Conservation (phyloP, 495 filamentous ascomycete genomes). For the Amphirosellinia nigrospora region DNA sequence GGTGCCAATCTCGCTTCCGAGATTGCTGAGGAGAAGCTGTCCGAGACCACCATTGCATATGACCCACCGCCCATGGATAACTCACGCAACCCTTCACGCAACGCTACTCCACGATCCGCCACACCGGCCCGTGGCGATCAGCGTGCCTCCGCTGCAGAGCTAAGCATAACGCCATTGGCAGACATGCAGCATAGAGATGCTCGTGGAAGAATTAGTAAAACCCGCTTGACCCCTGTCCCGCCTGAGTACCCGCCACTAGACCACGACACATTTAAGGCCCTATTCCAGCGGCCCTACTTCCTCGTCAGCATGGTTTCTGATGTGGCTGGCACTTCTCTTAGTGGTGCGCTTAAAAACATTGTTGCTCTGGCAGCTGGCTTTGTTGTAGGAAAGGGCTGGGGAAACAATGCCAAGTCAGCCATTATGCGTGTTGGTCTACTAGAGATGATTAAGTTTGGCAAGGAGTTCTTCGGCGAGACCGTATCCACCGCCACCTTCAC, state of each 20-base stretch:
- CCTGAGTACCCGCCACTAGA: slow-evolving; percentile 80
- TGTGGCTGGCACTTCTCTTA: slow-evolving; percentile 93
- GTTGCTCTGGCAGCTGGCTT: slow-evolving; percentile 94
- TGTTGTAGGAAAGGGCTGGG: slow-evolving; percentile 95
- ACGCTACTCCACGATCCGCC: slow-evolving; percentile 65
- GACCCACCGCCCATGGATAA: slow-evolving; percentile 84
- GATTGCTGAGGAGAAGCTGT: slow-evolving; percentile 93
- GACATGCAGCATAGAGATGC: slow-evolving; percentile 65
- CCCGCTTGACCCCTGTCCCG: slow-evolving; percentile 74
- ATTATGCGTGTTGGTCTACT: slow-evolving; percentile 94
- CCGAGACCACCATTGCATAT: slow-evolving; percentile 95
- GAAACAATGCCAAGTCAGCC: slow-evolving; percentile 95
- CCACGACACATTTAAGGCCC: slow-evolving; percentile 75
- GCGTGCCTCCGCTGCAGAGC: slow-evolving; percentile 58
- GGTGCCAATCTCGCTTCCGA: slow-evolving; percentile 97
- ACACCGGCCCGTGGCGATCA: slow-evolving; percentile 50
- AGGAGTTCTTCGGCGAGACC: slow-evolving; percentile 84
- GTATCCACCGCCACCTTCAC: slow-evolving; percentile 86
- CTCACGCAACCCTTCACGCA: slow-evolving; percentile 72
- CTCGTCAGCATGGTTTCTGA: slow-evolving; percentile 91
- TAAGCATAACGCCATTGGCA: slow-evolving; percentile 56
- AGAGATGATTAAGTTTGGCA: slow-evolving; percentile 94
- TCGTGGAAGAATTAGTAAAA: slow-evolving; percentile 64
- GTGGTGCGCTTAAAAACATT: slow-evolving; percentile 96
- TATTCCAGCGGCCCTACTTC: slow-evolving; percentile 98